A percentile compares a stretch with the other conserved stretches of the same genome.
phyloP scores from a whole-genome alignment of 768 basidiomycete genomes.

The Amanita pallidorosea region DNA sequence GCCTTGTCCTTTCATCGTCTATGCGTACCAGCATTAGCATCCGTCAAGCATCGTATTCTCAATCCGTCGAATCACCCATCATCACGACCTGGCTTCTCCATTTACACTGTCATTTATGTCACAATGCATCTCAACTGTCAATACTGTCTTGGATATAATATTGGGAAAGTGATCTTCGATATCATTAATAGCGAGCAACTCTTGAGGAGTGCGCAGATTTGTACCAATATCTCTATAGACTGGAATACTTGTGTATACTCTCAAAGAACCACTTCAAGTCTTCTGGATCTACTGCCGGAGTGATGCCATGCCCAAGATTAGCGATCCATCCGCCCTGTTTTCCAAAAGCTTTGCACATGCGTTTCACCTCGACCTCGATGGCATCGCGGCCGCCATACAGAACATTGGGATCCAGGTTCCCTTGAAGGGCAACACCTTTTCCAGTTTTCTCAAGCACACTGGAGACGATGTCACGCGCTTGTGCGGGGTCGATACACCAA shows the following conservation, averaged over 20 bases:
- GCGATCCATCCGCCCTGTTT: conserved; percentile 80
- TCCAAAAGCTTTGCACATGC: conserved; percentile 69
- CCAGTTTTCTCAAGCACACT: conserved; percentile 17
- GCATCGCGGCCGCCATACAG: conserved; percentile 81
- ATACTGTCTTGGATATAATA: not conserved
- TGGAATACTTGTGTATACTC: conserved; percentile 78
- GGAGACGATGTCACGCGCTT: conserved; percentile 54
- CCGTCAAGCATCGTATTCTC: not conserved
- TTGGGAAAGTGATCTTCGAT: not conserved
- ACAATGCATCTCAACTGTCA: not conserved
- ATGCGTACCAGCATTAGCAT: not conserved
- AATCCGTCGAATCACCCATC: not conserved
- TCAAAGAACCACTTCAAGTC: conserved; percentile 87
- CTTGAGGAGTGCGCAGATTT: not conserved
- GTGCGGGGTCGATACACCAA: conserved; percentile 77
- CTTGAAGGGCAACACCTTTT: conserved; percentile 58
- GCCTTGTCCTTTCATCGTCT: conserved; percentile 4
- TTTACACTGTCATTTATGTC: not conserved
- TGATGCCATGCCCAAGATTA: conserved; percentile 96
- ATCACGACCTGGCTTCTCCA: not conserved
- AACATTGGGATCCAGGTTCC: conserved; percentile 85
- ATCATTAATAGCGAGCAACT: not conserved
- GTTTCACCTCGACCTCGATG: conserved; percentile 78
- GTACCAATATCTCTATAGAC: not conserved
- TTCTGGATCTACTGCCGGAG: conserved; percentile 90